Base-by-base conservation (phyloP, 495 filamentous ascomycete species). In the Podospora fimiseda region DNA sequence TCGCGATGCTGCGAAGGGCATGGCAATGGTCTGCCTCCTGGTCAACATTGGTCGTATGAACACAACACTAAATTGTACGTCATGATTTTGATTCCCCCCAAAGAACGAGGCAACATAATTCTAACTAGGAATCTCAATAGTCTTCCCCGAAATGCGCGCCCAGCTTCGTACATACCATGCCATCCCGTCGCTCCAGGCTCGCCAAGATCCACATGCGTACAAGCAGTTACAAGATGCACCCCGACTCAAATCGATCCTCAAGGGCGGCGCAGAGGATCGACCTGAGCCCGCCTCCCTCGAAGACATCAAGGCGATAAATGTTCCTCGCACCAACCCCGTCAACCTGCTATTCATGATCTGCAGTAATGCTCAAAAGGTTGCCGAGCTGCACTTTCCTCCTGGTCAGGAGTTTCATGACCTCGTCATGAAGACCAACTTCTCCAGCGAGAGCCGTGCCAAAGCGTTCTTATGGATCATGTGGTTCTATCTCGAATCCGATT, bases 11-110 rank as follows among this genome's bases (percentile, higher is more conserved):
- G 93, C 94, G 23, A 87, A 95, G 65, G 89, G 87, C 63, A 98
- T 98, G 94, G 93, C 93, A 8, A 98, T 98, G 93, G 90, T 98
- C 52, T 98, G 93, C 74, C 72, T 98, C 62, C 73, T 98, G 63
- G 93, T 98, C 61, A 98, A 98, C 66, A 85, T 98, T 56, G 93
- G 93, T 40, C 79, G 93, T 53, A 98, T 98, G 94, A 98, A 98
- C 69, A 98, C 93, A 14, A 98, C 93, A 0, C 74, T 98, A 19
- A 98, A 98, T 68, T 98, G 92, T 96, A 76, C 58, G 80, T 65
- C 41, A 53, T 55, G 47, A 36, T 4, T n/a, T 14, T 4, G 3
- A 37, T 3, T 50, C 18, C 9, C 24, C 15, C 6, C 43, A 37
- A 37, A 37, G 33, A 37, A 27, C 13, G n/a, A n/a, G n/a, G n/a